Conservation (phyloP, 78 protist species). For the Speleostelium caveatum region DNA sequence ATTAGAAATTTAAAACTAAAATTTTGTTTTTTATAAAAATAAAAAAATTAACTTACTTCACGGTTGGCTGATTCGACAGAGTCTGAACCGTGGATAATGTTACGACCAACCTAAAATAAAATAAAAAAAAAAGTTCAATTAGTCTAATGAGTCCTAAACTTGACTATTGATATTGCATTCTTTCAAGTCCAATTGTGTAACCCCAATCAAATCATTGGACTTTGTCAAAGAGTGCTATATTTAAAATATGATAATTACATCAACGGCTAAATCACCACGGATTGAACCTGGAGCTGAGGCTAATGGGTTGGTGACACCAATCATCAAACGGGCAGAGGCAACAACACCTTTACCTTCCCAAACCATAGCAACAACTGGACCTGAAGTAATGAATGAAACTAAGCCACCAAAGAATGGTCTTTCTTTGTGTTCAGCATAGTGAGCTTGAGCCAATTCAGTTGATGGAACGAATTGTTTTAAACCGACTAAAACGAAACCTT, state of each 20-base stretch:
- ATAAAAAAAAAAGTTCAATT: not conserved
- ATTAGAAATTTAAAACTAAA: no score
- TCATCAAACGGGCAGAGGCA: conserved; percentile 67
- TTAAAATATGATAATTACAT: no score
- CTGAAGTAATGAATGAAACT: conserved; percentile 81
- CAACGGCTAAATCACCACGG: conserved; percentile 91
- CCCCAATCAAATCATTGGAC: no score
- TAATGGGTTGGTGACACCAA: conserved; percentile 88
- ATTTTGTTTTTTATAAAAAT: no score
- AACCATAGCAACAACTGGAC: conserved; percentile 93
- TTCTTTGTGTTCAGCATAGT: conserved; percentile 84
- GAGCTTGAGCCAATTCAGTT: conserved; percentile 73
- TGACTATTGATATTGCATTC: conserved; percentile 78
- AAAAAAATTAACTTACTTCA: no score
- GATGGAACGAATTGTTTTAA: conserved; percentile 84
- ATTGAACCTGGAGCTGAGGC: conserved; percentile 89
- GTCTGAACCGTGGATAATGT: conserved; percentile 86
- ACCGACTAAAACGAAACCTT: conserved; percentile 90
- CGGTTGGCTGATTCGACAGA: conserved; percentile 72
- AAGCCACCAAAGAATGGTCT: conserved; percentile 86
- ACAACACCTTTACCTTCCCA: conserved; percentile 92
- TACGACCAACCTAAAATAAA: no score
- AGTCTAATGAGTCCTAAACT: not conserved
- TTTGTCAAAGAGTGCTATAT: no score
- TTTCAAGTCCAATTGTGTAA: no score